Evolutionary conservation across 2,329 filamentous ascomycete species (phyloP).

Genomic region (Colletotrichum phormii): DNA sequence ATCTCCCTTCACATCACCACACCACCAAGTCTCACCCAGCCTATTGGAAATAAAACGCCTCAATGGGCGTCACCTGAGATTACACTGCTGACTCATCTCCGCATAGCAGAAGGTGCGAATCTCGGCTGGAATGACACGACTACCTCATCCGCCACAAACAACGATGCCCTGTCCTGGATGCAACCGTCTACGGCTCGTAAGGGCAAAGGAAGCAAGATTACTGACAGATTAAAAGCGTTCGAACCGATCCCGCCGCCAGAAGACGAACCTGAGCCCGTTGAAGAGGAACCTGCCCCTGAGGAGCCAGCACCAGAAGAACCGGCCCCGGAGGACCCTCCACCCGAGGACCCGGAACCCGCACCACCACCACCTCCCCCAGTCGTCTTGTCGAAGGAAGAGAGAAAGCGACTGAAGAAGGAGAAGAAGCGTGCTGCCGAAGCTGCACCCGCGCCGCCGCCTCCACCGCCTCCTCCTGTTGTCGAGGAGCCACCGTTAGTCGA

Average conservation of each 20-base stretch:
- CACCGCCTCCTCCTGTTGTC: constrained; percentile 35
- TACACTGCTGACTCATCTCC: constrained; percentile 62
- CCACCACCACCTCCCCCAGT: constrained; percentile 49
- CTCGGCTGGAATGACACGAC: constrained; percentile 53
- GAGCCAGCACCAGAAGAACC: constrained; percentile 17
- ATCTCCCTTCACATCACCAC: constrained; percentile 38
- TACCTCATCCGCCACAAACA: constrained; percentile 48
- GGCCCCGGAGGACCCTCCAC: constrained; percentile 46
- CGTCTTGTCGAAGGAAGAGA: constrained; percentile 44
- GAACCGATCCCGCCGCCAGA: constrained; percentile 54
- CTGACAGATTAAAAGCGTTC: constrained; percentile 68
- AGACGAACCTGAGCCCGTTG: constrained; percentile 38
- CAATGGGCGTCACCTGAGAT: constrained; percentile 51
- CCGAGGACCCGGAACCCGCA: constrained; percentile 51
- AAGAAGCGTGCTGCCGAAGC: constrained; percentile 49
- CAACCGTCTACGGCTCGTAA: constrained; percentile 58
- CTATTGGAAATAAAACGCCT: constrained; percentile 20
- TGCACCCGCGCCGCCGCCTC: constrained; percentile 37
- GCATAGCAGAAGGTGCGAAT: constrained; percentile 55
- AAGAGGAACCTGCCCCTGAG: constrained; percentile 37
- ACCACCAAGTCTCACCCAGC: constrained; percentile 24
- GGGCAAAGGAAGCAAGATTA: constrained; percentile 62
- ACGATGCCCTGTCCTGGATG: constrained; percentile 50
- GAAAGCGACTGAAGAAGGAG: constrained; percentile 57
- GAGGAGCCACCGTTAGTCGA: constrained; percentile 37